Percentiles rank a stretch among this genome's conserved stretches.
Conservation (phyloP, 2,329 filamentous ascomycete species). For the Colletotrichum sp. region DNA sequence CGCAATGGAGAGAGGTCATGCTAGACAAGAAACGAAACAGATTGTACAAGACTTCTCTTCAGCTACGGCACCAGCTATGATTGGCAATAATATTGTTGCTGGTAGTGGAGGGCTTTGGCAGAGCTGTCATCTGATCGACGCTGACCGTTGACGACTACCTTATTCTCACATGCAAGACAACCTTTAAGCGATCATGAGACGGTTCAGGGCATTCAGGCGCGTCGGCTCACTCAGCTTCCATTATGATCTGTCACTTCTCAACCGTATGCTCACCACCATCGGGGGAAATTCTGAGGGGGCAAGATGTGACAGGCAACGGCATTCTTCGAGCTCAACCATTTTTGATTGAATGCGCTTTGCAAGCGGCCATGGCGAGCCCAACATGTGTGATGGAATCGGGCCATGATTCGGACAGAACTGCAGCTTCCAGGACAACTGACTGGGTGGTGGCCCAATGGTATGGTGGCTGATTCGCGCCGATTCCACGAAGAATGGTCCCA, state of each 20-base stretch:
- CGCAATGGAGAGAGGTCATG: neutral
- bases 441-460: neutral
- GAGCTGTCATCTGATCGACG: neutral
- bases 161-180: neutral
- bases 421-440: neutral
- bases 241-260: conserved; percentile 17
- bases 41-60: neutral
- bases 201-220: neutral
- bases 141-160: neutral
- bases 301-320: neutral
- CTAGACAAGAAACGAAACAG: neutral
- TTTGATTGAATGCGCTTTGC: neutral
- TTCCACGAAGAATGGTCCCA: neutral
- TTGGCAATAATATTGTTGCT: neutral
- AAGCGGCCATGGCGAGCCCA: neutral
- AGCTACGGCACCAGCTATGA: neutral
- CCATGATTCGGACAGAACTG: neutral
- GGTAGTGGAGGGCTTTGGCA: neutral
- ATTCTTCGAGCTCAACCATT: neutral
- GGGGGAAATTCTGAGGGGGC: neutral
- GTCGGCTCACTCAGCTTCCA: neutral
- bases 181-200: neutral
- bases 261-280: neutral
- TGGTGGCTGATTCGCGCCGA: neutral
- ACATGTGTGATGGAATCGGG: neutral